Evolutionary conservation across 2,329 filamentous ascomycete species (phyloP).

Genomic region (Aspergillus brasiliensis): DNA sequence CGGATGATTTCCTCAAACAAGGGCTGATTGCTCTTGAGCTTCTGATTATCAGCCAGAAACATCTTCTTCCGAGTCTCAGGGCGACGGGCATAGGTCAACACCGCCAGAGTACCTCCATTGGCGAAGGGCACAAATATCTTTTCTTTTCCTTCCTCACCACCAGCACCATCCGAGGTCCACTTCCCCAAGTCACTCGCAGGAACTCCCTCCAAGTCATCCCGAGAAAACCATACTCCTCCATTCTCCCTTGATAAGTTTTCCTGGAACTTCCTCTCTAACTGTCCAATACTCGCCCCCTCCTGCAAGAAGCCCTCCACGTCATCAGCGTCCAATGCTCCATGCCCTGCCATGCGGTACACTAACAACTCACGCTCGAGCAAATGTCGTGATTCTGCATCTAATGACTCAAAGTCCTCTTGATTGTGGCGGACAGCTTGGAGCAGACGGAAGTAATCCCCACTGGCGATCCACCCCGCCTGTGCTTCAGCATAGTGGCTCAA

Average conservation of each 20-base stretch:
- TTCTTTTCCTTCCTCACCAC: background rate
- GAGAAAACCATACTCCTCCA: background rate
- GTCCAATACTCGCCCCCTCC: background rate
- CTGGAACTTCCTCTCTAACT: background rate
- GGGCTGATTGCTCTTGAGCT: background rate
- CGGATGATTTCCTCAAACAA: background rate
- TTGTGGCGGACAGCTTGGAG: background rate
- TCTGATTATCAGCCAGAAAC: background rate
- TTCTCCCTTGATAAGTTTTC: background rate
- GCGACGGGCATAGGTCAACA: background rate
- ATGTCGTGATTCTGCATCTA: background rate
- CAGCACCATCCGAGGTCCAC: background rate
- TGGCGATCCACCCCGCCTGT: background rate
- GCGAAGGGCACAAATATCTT: background rate
- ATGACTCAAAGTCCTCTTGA: background rate
- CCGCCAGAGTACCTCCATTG: background rate
- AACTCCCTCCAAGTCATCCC: background rate
- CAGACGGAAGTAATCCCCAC: background rate
- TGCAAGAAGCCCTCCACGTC: background rate
- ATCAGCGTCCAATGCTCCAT: background rate
- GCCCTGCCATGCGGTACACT: background rate
- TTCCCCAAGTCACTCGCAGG: background rate
- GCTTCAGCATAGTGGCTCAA: background rate
- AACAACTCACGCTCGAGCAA: background rate
- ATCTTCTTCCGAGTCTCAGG: background rate